Base-by-base conservation (phyloP, 805 yeast genomes). In the Dipodascopsis uninucleata region DNA sequence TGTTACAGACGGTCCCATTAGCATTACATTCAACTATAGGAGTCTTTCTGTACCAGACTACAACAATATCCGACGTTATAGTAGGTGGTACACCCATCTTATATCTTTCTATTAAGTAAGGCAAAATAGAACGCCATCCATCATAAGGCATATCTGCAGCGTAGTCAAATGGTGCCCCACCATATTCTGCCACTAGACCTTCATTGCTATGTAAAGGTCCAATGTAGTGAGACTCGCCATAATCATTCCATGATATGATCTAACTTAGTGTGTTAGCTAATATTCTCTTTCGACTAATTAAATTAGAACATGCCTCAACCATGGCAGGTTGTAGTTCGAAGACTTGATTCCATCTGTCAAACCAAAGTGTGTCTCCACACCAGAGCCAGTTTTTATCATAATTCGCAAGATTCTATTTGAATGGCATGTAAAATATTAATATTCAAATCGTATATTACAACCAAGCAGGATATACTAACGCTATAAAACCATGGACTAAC, bases 181-280 rank as follows among this genome's bases (percentile, higher is more conserved):
- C 37, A 17, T 22, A n/a, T 25, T 4, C 24, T 17, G 14, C 16
- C 6, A 2, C 3, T 1, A 9, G 22, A 28, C 22, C 14, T 28
- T 21, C 34, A 12, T 31, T 3, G 34, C 5, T 23, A 31, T 31
- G 1, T 3, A 31, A 12, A 31, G 47, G 47, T n/a, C 47, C 47
- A 28, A 43, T 28, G 24, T 43, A 43, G 22, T 28, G 36, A n/a
- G 47, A 40, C 29, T 43, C 47, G 16, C 45, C 46, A 28, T 28
- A 43, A 26, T 43, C 47, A 29, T 43, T 43, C 47, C 47, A 43
- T 21, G 37, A 31, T 25, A 43, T 14, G n/a, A 43, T 36, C 20
- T 34, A 26, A n/a, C n/a, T n/a, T n/a, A n/a, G n/a, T n/a, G 29
- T 26, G 29, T 26, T n/a, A 26, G 29, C 29, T 26, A 26, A 26